Conservation (phyloP, 2,329 filamentous ascomycete species). For the Leptographium flavum region DNA sequence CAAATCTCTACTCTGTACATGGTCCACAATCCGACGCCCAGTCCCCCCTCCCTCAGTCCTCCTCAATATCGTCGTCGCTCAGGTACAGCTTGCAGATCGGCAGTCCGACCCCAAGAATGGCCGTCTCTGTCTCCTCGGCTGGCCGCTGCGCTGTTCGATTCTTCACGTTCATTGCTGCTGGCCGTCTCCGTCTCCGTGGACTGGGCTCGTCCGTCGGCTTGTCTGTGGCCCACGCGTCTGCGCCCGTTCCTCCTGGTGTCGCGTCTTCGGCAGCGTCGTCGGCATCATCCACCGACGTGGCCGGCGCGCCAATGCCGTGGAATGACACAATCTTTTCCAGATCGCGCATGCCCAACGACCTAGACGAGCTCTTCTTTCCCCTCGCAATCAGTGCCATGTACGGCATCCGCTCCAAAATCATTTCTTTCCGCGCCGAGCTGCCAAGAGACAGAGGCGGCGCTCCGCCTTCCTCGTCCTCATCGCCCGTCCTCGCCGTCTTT, state of each 20-base stretch:
- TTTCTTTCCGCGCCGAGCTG: constrained; percentile 52
- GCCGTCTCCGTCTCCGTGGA: constrained; percentile 26
- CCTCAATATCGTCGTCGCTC: constrained; percentile 77
- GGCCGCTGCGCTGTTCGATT: constrained; percentile 17
- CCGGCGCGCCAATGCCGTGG: constrained; percentile 36
- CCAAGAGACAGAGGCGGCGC: constrained; percentile 40
- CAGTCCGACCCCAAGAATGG: constrained; percentile 20
- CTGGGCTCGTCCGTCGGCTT: constrained; percentile 38
- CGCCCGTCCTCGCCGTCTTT: not conserved
- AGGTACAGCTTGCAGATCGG: constrained; percentile 54
- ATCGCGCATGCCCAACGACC: constrained; percentile 31
- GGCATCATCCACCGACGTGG: constrained; percentile 24
- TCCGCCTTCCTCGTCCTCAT: not conserved
- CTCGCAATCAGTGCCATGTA: constrained; percentile 61
- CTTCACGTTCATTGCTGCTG: not conserved
- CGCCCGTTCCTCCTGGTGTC: constrained; percentile 7
- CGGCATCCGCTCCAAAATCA: constrained; percentile 74
- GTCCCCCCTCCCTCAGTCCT: constrained; percentile 18
- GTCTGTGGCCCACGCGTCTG: constrained; percentile 47
- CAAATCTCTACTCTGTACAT: too few relatives aligned
- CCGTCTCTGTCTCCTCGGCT: constrained; percentile 13
- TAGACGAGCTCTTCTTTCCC: constrained; percentile 21
- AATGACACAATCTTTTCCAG: constrained; percentile 58
- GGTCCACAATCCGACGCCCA: too few relatives aligned
- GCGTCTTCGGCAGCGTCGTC: constrained; percentile 25